These are phyloP conservation scores for Cordyceps fumosorosea DNA, from an alignment of 2,329 filamentous ascomycete genomes.

Conservation along the genomic window DNA sequence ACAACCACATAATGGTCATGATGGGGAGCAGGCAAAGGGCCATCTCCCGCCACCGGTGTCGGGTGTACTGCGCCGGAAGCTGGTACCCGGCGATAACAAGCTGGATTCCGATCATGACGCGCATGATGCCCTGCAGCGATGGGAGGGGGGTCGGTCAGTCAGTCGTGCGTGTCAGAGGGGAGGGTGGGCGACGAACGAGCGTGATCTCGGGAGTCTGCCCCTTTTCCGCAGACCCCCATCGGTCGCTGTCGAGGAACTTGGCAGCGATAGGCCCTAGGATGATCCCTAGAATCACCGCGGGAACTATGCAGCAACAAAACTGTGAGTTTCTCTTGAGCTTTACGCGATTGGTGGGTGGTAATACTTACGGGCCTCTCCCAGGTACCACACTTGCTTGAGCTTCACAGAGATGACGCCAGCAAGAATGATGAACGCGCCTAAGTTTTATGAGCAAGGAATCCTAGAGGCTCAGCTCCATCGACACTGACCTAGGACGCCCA, in stretches of 20 bases:
- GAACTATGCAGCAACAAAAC: slow-evolving; percentile 33
- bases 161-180: neutral
- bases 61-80: slow-evolving; percentile 49
- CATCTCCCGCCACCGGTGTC: slow-evolving; percentile 45
- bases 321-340: neutral
- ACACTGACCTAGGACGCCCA: slow-evolving; percentile 35
- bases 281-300: slow-evolving; percentile 47
- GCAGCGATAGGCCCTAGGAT: slow-evolving; percentile 47
- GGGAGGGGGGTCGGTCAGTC: neutral
- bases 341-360: neutral
- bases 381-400: slow-evolving; percentile 46
- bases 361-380: slow-evolving; percentile 46
- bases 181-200: slow-evolving; percentile 23
- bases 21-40: slow-evolving; percentile 49
- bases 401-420: slow-evolving; percentile 46
- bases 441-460: neutral
- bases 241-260: slow-evolving; percentile 41
- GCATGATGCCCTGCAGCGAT: slow-evolving; percentile 37
- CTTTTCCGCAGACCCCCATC: slow-evolving; percentile 30
- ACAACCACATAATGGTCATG: slow-evolving; percentile 58
- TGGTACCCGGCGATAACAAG: slow-evolving; percentile 59
- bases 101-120: slow-evolving; percentile 57
- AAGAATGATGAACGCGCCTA: slow-evolving; percentile 38
- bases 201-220: slow-evolving; percentile 31
- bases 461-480: neutral